Conservation (phyloP, 2,329 filamentous ascomycete species). For the Clarireedia monteithiana region DNA sequence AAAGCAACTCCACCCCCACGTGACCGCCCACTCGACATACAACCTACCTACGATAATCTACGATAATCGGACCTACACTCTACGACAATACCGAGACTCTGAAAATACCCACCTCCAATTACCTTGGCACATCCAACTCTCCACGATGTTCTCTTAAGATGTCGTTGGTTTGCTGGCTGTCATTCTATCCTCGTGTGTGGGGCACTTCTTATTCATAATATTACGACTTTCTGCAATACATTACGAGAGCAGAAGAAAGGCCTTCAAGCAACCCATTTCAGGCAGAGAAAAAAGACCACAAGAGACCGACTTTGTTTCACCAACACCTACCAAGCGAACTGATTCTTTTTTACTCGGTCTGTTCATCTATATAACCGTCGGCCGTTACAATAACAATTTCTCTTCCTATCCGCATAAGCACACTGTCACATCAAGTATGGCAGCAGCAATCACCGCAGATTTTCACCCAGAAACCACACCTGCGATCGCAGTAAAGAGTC, state of each 20-base stretch:
- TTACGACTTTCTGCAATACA: constrained; percentile 2
- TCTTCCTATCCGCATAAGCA: constrained; percentile 5
- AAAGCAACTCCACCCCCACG: background rate
- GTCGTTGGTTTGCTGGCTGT: background rate
- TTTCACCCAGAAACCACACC: constrained; percentile 12
- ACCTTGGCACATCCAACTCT: background rate
- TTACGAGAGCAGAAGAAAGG: constrained; percentile 5
- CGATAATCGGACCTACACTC: background rate
- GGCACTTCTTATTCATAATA: background rate
- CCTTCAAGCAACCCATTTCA: background rate
- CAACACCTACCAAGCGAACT: background rate
- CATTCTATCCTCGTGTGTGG: constrained; percentile 2
- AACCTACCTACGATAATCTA: background rate
- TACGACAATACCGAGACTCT: background rate
- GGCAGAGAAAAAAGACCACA: background rate
- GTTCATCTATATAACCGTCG: background rate
- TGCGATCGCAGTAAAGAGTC: constrained; percentile 14
- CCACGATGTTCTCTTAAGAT: background rate
- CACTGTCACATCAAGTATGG: constrained; percentile 16
- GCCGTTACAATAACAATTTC: background rate
- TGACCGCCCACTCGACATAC: background rate
- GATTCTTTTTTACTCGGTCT: background rate
- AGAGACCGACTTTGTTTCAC: background rate
- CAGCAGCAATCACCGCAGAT: constrained; percentile 19
- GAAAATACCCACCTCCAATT: background rate